Evolutionary conservation across 352 stramenopile genomes (phyloP), one percentile per base, ranked within the genome.

Genomic region (Globisporangium barbulae): DNA sequence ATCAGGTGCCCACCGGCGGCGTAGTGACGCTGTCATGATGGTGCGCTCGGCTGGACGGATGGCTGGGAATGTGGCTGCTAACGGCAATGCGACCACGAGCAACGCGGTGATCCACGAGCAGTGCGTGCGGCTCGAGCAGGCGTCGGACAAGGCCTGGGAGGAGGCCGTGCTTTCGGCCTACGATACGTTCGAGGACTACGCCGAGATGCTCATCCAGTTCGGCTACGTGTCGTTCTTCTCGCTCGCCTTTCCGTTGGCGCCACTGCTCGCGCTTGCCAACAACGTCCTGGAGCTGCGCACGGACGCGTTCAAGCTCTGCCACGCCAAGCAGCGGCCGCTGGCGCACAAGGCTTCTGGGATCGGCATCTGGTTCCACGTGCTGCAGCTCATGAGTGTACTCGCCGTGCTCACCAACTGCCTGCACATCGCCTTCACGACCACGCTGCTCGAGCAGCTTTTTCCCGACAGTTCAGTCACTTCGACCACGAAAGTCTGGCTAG

Each of bases 191-290:
- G 89, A 96, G 31, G 94, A 98, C 68, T 98, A 98, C 70, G 94
- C 97, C 9, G 85, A 93, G 70, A 91, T 95, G 81, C 68, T 98
- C 47, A 94, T 98, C 59, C 93, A 98, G 70, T 98, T 98, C 69
- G 92, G 91, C 44, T 98, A 98, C 72, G 93, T 98, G 41, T 96
- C 91, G 21, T 98, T 97, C 69, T 98, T 98, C 75, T 98, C 91
- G 53, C 73, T 98, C 15, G 88, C 96, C 2, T 90, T 98, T 48
- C 94, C 96, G n/a, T 85, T 98, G n/a, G 96, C 92, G 10, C 94
- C 96, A 45, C 68, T 98, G 13, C 85, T 98, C 15, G 91, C 90
- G 44, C 72, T 98, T 5, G 57, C 97, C 47, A 98, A 98, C 72
- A 97, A 98, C 66, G 67, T 98, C 37, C 13, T 98, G 0, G 91